Percentiles rank a stretch among this genome's conserved stretches.
These are phyloP conservation scores for Croton setiger DNA, from an alignment of 441 rosid species.

Conservation along the genomic window DNA sequence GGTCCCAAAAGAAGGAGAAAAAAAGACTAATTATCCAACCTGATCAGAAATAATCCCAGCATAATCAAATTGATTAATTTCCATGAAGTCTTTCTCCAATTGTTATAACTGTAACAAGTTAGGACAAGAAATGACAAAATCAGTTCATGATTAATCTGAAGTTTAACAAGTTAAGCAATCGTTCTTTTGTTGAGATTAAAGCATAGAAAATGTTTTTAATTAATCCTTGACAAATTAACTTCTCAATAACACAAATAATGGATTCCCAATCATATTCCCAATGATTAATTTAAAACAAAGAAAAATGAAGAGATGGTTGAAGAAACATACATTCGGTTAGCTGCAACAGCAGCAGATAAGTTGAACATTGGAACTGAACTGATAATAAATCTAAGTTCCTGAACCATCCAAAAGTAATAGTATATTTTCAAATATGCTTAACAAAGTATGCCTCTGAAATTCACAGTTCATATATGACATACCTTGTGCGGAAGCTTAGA, in stretches of 20 bases:
- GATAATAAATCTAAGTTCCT: slow-evolving; percentile 97
- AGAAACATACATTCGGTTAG: slow-evolving; percentile 66
- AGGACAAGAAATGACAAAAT: slow-evolving; percentile 13
- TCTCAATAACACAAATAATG: too few relatives aligned
- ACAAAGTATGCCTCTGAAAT: slow-evolving; percentile 24
- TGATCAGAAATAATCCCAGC: slow-evolving; percentile 63
- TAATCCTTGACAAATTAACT: too few relatives aligned
- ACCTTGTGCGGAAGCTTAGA: slow-evolving; percentile 99
- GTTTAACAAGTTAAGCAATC: background rate
- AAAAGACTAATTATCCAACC: slow-evolving; percentile 42
- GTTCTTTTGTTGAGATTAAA: too few relatives aligned
- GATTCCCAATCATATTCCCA: too few relatives aligned
- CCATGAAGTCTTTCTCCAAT: slow-evolving; percentile 79
- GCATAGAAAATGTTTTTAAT: too few relatives aligned
- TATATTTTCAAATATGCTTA: slow-evolving; percentile 11
- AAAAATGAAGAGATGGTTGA: background rate
- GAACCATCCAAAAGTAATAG: slow-evolving; percentile 27
- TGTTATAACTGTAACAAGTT: slow-evolving; percentile 67
- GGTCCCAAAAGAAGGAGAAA: slow-evolving; percentile 2
- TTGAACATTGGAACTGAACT: slow-evolving; percentile 90
- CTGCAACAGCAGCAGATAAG: slow-evolving; percentile 90
- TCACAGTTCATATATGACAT: slow-evolving; percentile 17
- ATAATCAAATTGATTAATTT: slow-evolving; percentile 55
- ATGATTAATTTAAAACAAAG: background rate
- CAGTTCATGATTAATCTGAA: background rate